Evolutionary conservation across 2,329 filamentous ascomycete genomes (phyloP).

Genomic region (Nemania sp.): DNA sequence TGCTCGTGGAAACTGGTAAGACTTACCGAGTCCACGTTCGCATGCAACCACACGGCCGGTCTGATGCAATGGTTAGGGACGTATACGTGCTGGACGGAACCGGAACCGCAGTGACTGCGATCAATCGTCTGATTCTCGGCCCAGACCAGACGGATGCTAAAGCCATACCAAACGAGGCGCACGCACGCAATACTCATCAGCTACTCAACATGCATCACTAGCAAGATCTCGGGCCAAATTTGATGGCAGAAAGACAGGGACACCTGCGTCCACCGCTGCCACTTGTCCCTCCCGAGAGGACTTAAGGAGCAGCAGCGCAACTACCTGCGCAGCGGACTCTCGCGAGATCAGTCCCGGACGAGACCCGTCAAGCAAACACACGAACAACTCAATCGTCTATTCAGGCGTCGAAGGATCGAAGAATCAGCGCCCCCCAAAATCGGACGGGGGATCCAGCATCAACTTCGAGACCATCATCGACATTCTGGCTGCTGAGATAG

Average conservation of each 20-base stretch:
- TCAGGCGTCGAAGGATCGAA: neutral
- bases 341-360: neutral
- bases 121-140: slow-evolving; percentile 4
- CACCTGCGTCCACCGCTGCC: neutral
- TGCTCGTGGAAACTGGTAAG: slow-evolving; percentile 21
- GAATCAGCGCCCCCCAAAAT: neutral
- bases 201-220: neutral
- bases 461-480: neutral
- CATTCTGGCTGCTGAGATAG: slow-evolving; percentile 4
- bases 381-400: neutral
- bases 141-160: neutral
- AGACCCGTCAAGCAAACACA: neutral
- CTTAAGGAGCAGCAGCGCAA: neutral
- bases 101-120: neutral
- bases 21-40: slow-evolving; percentile 31
- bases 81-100: slow-evolving; percentile 34
- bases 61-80: slow-evolving; percentile 31
- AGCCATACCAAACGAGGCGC: neutral
- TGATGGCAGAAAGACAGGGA: neutral
- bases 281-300: neutral
- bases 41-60: slow-evolving; percentile 28
- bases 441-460: neutral
- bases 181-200: neutral
- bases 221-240: neutral
- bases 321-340: neutral